Conservation (phyloP, 2,329 filamentous ascomycete genomes). For the Rutstroemia sydowiana region DNA sequence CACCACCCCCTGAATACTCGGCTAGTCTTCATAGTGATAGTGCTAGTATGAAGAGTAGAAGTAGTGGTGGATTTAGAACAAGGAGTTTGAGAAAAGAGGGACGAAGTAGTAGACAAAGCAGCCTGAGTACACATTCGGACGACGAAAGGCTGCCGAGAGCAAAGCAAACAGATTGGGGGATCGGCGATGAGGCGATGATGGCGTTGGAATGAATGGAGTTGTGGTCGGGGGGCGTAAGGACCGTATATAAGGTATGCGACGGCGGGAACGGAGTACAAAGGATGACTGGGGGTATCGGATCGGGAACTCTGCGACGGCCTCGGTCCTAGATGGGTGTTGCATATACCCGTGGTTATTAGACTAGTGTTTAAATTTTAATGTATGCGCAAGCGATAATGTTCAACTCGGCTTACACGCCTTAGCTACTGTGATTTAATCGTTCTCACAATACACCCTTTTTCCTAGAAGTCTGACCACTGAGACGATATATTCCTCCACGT, state of each 20-base stretch:
- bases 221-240: neutral
- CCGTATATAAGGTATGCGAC: too few species aligned
- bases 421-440: too few species aligned
- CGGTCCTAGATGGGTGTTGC: too few species aligned
- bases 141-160: slow-evolving; percentile 45
- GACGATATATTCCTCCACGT: too few species aligned
- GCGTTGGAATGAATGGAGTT: slow-evolving; percentile 53
- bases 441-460: too few species aligned
- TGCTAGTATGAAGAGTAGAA: slow-evolving; percentile 15
- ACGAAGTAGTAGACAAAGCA: slow-evolving; percentile 15
- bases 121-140: slow-evolving; percentile 16
- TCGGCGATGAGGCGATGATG: slow-evolving; percentile 81
- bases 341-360: too few species aligned
- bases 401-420: too few species aligned
- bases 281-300: neutral
- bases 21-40: slow-evolving; percentile 15
- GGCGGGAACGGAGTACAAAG: neutral
- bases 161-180: slow-evolving; percentile 62
- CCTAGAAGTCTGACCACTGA: too few species aligned
- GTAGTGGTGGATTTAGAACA: slow-evolving; percentile 14
- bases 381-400: too few species aligned
- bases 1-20: slow-evolving; percentile 13
- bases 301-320: too few species aligned
- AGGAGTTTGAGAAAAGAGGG: slow-evolving; percentile 19
- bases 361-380: too few species aligned